Conservation (phyloP, 1,139 yeast species). For the Debaryomycetaceae sp. region DNA sequence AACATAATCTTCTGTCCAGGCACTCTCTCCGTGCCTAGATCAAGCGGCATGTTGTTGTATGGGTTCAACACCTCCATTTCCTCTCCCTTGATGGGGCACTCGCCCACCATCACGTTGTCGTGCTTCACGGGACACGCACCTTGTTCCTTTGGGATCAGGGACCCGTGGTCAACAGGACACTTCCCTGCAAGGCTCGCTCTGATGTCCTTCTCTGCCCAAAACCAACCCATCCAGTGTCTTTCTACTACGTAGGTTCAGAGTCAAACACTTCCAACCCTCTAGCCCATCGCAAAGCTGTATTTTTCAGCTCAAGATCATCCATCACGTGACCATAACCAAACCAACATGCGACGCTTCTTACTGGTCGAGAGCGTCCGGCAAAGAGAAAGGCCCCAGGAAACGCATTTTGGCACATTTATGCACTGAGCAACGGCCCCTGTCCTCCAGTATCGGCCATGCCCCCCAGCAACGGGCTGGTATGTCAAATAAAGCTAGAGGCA, state of each 20-base stretch:
- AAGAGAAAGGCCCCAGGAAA: no score
- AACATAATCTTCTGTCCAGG: slow-evolving; percentile 79
- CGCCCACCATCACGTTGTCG: slow-evolving; percentile 3
- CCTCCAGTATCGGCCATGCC: no score
- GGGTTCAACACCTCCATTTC: slow-evolving; percentile 59
- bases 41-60: slow-evolving; percentile 83
- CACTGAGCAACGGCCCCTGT: no score
- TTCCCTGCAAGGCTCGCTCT: slow-evolving; percentile 3
- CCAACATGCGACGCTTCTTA: no score
- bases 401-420: no score
- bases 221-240: slow-evolving; percentile 65
- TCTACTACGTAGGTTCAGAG: neutral
- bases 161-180: slow-evolving; percentile 14
- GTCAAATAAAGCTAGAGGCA: no score
- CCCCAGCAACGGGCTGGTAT: no score
- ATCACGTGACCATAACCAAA: no score
- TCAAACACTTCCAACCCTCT: neutral
- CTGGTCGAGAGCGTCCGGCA: no score
- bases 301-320: neutral
- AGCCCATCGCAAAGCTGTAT: neutral
- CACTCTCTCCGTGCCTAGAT: slow-evolving; percentile 59
- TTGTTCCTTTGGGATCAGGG: neutral
- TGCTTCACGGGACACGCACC: slow-evolving; percentile 34
- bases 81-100: slow-evolving; percentile 10
- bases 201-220: slow-evolving; percentile 55